phyloP scores from a whole-genome alignment of 805 yeast species.

The Lipomyces starkeyi region DNA sequence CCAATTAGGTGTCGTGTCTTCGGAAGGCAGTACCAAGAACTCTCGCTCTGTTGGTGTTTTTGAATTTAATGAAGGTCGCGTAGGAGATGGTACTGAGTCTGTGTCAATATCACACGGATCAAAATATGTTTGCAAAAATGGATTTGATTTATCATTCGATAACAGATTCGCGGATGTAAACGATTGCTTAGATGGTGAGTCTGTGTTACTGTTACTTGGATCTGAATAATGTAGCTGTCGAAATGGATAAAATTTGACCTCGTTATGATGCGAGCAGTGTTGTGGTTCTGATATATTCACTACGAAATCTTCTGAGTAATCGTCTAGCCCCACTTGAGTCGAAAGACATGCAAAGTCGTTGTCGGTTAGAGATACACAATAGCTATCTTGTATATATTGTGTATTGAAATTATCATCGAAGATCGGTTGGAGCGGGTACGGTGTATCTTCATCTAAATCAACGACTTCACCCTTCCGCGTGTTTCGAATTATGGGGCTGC shows the following conservation, averaged over 20 bases:
- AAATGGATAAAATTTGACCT: background rate
- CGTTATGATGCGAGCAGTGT: background rate
- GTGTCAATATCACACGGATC: background rate
- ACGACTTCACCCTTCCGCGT: background rate
- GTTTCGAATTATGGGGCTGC: background rate
- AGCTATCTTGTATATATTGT: background rate
- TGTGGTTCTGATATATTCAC: background rate
- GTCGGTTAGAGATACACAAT: background rate
- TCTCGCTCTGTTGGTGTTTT: background rate
- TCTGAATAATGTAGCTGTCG: background rate
- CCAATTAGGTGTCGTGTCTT: background rate
- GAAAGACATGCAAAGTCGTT: background rate
- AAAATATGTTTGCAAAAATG: background rate
- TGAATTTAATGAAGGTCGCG: background rate
- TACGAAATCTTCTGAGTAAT: background rate
- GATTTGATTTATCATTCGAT: background rate
- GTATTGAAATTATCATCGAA: background rate
- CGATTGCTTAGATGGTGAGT: background rate
- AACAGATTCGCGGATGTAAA: background rate
- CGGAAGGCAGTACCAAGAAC: background rate
- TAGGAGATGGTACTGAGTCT: background rate
- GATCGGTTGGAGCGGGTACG: background rate
- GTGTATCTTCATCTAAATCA: background rate
- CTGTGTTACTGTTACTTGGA: background rate
- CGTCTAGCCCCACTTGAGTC: background rate